These are phyloP conservation scores for Penicilliopsis zonata DNA, from an alignment of 495 filamentous ascomycete species.

Conservation along the genomic window DNA sequence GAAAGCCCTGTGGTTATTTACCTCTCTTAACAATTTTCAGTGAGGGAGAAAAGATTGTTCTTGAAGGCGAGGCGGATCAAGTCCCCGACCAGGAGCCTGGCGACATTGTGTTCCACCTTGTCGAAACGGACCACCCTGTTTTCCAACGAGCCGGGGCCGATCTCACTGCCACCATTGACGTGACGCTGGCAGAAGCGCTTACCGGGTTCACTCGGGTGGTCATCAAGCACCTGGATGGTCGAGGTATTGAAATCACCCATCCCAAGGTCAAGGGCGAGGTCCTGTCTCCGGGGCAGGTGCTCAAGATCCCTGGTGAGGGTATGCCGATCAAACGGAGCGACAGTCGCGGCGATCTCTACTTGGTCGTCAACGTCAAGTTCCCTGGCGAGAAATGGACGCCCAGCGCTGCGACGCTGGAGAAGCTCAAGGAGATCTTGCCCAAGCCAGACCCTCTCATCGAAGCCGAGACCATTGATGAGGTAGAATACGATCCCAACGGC, in stretches of 20 bases:
- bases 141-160: constrained; percentile 78
- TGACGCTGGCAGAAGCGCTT: constrained; percentile 76
- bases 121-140: constrained; percentile 65
- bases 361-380: constrained; percentile 78
- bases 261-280: constrained; percentile 57
- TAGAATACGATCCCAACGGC: constrained; percentile 69
- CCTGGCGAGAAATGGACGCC: constrained; percentile 75
- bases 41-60: constrained; percentile 77
- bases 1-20: not conserved
- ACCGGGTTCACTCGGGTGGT: constrained; percentile 85
- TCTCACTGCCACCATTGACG: constrained; percentile 62
- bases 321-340: constrained; percentile 90
- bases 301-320: constrained; percentile 79
- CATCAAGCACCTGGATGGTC: constrained; percentile 83
- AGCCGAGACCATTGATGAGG: constrained; percentile 70
- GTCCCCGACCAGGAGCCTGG: constrained; percentile 82
- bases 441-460: constrained; percentile 44
- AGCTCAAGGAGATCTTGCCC: constrained; percentile 65
- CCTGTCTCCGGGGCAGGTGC: constrained; percentile 64
- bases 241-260: constrained; percentile 74
- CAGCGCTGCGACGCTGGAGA: constrained; percentile 49
- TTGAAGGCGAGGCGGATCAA: constrained; percentile 94
- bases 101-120: constrained; percentile 79
- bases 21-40: constrained; percentile 19
- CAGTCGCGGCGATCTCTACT: constrained; percentile 71